These are phyloP conservation scores for Lachancea fermentati DNA, from an alignment of 805 yeast species.

Conservation along the genomic window DNA sequence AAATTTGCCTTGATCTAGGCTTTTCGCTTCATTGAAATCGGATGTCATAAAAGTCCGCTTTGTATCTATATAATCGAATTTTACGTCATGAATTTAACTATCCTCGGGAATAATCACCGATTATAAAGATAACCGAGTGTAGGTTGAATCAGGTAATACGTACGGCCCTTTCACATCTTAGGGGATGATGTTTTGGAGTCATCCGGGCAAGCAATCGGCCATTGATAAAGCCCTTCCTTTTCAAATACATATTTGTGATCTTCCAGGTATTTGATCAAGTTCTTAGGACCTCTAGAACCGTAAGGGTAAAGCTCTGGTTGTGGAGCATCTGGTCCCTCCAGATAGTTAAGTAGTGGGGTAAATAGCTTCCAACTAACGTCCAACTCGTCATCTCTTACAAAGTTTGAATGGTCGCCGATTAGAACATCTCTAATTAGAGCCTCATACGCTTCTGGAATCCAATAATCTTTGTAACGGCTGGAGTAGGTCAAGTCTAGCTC, in stretches of 20 bases:
- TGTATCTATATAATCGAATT: constrained; percentile 1
- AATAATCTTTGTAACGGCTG: constrained; percentile 74
- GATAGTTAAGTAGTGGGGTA: constrained; percentile 79
- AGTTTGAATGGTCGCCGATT: constrained; percentile 92
- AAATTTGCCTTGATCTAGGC: background rate
- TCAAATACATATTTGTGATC: constrained; percentile 70
- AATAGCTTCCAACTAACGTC: constrained; percentile 90
- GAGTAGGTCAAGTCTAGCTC: constrained; percentile 87
- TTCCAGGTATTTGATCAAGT: constrained; percentile 53
- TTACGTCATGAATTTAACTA: constrained; percentile 1
- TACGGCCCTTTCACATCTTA: constrained; percentile 5
- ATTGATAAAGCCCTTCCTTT: constrained; percentile 63
- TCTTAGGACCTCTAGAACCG: constrained; percentile 86
- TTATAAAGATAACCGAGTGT: too few species aligned
- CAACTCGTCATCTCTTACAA: constrained; percentile 95
- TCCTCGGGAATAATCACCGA: too few species aligned
- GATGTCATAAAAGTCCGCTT: constrained; percentile 1
- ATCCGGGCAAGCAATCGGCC: constrained; percentile 74
- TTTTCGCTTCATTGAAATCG: background rate
- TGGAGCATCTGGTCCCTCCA: constrained; percentile 70
- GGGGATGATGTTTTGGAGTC: background rate
- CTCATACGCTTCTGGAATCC: constrained; percentile 98
- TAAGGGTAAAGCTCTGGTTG: constrained; percentile 67
- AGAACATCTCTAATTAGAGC: constrained; percentile 86
- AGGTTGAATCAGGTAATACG: background rate